Percentiles rank a stretch among this genome's conserved stretches.
Evolutionary conservation across 1,284 basidiomycete genomes (phyloP).

Genomic region (Entoloma clypeatum): DNA sequence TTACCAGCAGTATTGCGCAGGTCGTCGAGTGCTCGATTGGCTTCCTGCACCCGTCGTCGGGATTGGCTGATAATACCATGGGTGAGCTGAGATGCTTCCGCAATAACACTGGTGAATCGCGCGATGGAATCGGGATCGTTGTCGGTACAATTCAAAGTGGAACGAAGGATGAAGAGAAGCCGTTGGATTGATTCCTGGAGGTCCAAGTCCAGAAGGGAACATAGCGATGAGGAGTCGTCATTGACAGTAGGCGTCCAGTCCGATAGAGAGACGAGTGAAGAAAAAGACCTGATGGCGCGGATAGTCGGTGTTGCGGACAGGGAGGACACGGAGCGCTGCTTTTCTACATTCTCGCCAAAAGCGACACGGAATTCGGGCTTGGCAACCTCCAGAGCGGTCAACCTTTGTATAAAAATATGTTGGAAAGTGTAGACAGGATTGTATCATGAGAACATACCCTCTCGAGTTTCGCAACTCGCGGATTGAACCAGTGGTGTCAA

Average conservation of each 20-base stretch:
- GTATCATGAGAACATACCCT: slow-evolving; percentile 46
- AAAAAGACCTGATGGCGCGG: slow-evolving; percentile 41
- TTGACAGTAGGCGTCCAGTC: slow-evolving; percentile 26
- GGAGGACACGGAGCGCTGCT: slow-evolving; percentile 46
- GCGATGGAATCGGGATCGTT: slow-evolving; percentile 35
- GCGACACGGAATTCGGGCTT: slow-evolving; percentile 56
- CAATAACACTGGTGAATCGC: slow-evolving; percentile 42
- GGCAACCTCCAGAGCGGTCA: slow-evolving; percentile 65
- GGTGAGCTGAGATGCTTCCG: slow-evolving; percentile 43
- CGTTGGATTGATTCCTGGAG: slow-evolving; percentile 41
- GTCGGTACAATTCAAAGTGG: slow-evolving; percentile 38
- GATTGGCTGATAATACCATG: slow-evolving; percentile 44
- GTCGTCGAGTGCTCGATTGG: slow-evolving; percentile 43
- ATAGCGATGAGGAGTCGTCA: slow-evolving; percentile 28
- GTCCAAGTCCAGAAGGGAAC: slow-evolving; percentile 38
- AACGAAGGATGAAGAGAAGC: slow-evolving; percentile 50
- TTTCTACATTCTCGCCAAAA: slow-evolving; percentile 49
- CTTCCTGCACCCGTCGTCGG: slow-evolving; percentile 48
- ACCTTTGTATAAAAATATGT: slow-evolving; percentile 32
- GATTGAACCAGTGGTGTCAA: slow-evolving; percentile 51
- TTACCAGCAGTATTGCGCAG: slow-evolving; percentile 41
- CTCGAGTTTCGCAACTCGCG: slow-evolving; percentile 60
- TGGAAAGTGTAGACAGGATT: slow-evolving; percentile 9
- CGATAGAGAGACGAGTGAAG: slow-evolving; percentile 40
- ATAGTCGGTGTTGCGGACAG: slow-evolving; percentile 57